These are phyloP conservation scores for Phlebiopsis flavidoalba DNA, from an alignment of 768 basidiomycete genomes.

Conservation along the genomic window DNA sequence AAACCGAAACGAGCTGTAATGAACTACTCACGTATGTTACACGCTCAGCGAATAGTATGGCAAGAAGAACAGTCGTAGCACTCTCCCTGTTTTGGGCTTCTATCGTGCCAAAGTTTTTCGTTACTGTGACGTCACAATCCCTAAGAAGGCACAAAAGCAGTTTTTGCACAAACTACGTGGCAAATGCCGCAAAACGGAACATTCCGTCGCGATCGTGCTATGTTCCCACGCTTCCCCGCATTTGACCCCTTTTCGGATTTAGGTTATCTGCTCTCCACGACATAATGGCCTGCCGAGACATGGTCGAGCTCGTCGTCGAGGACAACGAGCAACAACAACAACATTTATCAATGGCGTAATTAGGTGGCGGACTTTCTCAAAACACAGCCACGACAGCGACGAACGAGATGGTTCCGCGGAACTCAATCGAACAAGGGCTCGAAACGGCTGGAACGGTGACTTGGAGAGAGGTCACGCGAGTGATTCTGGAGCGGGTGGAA, in stretches of 20 bases:
- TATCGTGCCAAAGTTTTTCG: too few relatives aligned
- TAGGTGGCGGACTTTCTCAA: background rate
- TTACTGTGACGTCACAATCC: too few relatives aligned
- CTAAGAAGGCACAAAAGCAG: too few relatives aligned
- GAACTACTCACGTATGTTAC: too few relatives aligned
- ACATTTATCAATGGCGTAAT: background rate
- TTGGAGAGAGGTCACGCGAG: constrained; percentile 9
- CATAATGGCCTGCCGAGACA: background rate
- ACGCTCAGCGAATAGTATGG: too few relatives aligned
- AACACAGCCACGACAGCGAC: background rate
- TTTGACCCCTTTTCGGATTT: background rate
- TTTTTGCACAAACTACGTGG: too few relatives aligned
- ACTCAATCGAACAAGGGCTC: constrained; percentile 9
- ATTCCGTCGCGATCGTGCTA: too few relatives aligned
- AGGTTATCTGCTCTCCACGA: background rate
- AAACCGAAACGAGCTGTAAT: too few relatives aligned
- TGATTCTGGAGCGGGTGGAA: constrained; percentile 10
- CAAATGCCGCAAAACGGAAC: too few relatives aligned
- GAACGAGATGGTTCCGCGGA: constrained; percentile 1
- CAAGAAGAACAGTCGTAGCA: too few relatives aligned
- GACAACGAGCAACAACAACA: background rate
- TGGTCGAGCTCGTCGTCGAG: background rate
- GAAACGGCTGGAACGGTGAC: constrained; percentile 11
- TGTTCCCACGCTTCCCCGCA: constrained; percentile 7
- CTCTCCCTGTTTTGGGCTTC: too few relatives aligned